phyloP scores from a whole-genome alignment of 345 rosid species.

The Heritiera littoralis region DNA sequence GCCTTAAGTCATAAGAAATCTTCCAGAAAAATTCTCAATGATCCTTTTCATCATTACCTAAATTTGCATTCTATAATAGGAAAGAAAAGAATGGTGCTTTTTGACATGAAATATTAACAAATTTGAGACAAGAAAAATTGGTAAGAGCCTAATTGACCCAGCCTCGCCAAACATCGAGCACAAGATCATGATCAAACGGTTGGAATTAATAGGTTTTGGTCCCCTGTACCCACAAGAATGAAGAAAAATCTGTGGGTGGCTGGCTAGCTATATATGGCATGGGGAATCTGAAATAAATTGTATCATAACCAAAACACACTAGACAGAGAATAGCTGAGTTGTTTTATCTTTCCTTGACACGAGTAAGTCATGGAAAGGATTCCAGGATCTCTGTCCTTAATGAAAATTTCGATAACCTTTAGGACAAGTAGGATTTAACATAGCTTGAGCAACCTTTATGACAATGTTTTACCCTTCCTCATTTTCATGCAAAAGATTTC shows the following conservation, averaged over 20 bases:
- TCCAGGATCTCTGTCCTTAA: background rate
- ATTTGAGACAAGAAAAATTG: background rate
- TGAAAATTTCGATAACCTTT: too few relatives aligned
- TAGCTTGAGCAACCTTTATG: background rate
- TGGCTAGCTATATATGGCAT: conserved; percentile 13
- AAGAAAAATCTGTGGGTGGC: conserved; percentile 27
- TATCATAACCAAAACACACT: background rate
- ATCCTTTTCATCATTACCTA: conserved; percentile 42
- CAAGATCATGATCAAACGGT: background rate
- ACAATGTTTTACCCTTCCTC: background rate
- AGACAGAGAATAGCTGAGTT: conserved; percentile 5
- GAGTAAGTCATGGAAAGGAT: conserved; percentile 20
- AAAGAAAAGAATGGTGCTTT: too few relatives aligned
- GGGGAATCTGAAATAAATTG: conserved; percentile 22
- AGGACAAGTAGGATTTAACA: too few relatives aligned
- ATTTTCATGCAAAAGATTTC: conserved; percentile 30
- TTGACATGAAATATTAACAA: too few relatives aligned
- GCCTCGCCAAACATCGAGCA: conserved; percentile 22
- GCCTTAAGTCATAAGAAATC: conserved; percentile 30
- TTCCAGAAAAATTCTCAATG: conserved; percentile 29
- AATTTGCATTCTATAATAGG: conserved; percentile 28
- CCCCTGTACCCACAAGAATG: conserved; percentile 20
- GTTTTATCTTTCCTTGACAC: background rate
- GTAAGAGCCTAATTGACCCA: conserved; percentile 25
- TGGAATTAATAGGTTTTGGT: conserved; percentile 20